These are phyloP conservation scores for Gossypium gossypioides DNA, from an alignment of 441 rosid species.

Conservation along the genomic window DNA sequence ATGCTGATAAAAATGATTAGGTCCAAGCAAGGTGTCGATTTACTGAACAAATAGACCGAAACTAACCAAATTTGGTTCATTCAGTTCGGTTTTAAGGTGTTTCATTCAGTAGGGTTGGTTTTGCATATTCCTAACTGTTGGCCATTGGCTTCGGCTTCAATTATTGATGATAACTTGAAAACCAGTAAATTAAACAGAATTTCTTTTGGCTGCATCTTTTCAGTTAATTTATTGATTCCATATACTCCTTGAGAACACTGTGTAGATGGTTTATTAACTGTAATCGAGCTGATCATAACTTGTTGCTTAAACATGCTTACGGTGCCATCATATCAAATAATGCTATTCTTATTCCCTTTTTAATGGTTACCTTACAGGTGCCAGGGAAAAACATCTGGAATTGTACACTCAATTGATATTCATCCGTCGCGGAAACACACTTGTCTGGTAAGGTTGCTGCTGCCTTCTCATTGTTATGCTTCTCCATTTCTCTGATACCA, in stretches of 20 bases:
- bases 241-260: background rate
- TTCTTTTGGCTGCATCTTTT: background rate
- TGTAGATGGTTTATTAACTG: background rate
- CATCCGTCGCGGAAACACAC: conserved; percentile 87
- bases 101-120: too few species aligned
- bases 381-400: conserved; percentile 54
- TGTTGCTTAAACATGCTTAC: background rate
- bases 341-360: conserved; percentile 6
- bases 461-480: background rate
- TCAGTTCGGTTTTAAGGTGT: background rate
- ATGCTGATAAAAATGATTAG: background rate
- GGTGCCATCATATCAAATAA: background rate
- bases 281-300: background rate
- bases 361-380: conserved; percentile 34
- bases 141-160: background rate
- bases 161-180: background rate
- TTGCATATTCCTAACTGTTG: background rate
- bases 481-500: background rate
- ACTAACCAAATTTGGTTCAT: background rate
- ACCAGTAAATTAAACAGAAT: background rate
- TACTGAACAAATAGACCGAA: too few species aligned
- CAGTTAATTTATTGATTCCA: too few species aligned
- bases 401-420: conserved; percentile 75
- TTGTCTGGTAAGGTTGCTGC: conserved; percentile 51
- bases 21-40: background rate